phyloP scores from a whole-genome alignment of 768 basidiomycete species.

The Mycena kentingensis region DNA sequence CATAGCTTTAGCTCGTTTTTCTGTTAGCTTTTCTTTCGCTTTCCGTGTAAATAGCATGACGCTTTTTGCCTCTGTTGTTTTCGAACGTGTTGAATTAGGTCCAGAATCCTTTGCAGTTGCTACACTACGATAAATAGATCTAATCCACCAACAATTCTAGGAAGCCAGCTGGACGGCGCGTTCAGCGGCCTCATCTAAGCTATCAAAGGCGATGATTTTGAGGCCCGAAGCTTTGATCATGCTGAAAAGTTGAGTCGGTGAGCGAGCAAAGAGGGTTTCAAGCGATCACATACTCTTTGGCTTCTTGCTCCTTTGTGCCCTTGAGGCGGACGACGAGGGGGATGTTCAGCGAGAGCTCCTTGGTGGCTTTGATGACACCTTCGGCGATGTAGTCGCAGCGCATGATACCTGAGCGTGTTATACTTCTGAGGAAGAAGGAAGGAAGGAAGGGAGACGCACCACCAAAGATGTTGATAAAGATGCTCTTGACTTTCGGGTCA shows the following conservation, averaged over 20 bases:
- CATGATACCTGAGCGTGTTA: slow-evolving; percentile 75
- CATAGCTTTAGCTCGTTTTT: too few species aligned
- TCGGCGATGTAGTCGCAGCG: slow-evolving; percentile 98
- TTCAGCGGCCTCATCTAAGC: slow-evolving; percentile 88
- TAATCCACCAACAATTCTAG: slow-evolving; percentile 28
- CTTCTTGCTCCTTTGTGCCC: slow-evolving; percentile 95
- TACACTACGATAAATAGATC: slow-evolving; percentile 10
- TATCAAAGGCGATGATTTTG: slow-evolving; percentile 91
- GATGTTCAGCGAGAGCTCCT: slow-evolving; percentile 81
- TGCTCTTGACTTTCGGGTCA: slow-evolving; percentile 93
- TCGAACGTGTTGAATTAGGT: slow-evolving; percentile 29
- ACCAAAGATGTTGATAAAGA: slow-evolving; percentile 98
- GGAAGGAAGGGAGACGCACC: slow-evolving; percentile 42
- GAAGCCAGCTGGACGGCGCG: slow-evolving; percentile 72
- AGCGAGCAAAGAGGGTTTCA: not conserved
- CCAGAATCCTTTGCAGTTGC: slow-evolving; percentile 18
- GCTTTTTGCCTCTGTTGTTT: slow-evolving; percentile 24
- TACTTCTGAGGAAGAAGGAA: not conserved
- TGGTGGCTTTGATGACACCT: slow-evolving; percentile 97
- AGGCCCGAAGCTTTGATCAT: slow-evolving; percentile 93
- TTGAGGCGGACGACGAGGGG: slow-evolving; percentile 94
- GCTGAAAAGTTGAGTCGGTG: slow-evolving; percentile 44
- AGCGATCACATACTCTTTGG: slow-evolving; percentile 73
- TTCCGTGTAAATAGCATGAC: not conserved
- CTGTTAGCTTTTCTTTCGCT: not conserved